A percentile compares a stretch with the other conserved stretches of the same genome.
These are phyloP conservation scores for Beauveria medogensis DNA, from an alignment of 2,329 filamentous ascomycete species.

Conservation along the genomic window DNA sequence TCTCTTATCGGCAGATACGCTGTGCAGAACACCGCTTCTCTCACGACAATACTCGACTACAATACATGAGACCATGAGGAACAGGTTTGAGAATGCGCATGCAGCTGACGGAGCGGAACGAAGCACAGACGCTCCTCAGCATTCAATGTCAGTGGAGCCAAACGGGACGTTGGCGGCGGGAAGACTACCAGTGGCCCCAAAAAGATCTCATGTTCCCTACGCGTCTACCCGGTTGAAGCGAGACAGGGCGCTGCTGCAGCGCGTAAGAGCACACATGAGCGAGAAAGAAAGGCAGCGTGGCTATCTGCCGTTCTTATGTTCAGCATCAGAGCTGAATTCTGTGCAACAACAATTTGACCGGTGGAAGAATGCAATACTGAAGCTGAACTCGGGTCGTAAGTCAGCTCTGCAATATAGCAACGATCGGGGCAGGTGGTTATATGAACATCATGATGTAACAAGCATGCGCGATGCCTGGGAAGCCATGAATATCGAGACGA, in stretches of 20 bases:
- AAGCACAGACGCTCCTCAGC: neutral
- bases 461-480: constrained; percentile 28
- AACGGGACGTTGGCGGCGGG: neutral
- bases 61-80: neutral
- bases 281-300: neutral
- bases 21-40: neutral
- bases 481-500: constrained; percentile 18
- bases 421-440: constrained; percentile 22
- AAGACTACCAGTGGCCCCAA: neutral
- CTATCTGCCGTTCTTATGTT: neutral
- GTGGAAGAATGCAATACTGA: neutral
- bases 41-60: neutral
- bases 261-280: neutral
- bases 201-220: neutral
- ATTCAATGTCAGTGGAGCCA: neutral
- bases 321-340: neutral
- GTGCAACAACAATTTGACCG: neutral
- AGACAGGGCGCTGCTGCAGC: neutral
- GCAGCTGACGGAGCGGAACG: neutral
- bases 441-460: constrained; percentile 20
- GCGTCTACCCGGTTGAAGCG: neutral
- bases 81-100: neutral
- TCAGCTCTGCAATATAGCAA: constrained; percentile 15
- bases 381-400: neutral
- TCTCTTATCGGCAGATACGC: neutral